A percentile compares a stretch with the other conserved stretches of the same genome.
These are phyloP conservation scores for Verticillium dahliae DNA, from an alignment of 2,329 filamentous ascomycete species.

Conservation along the genomic window DNA sequence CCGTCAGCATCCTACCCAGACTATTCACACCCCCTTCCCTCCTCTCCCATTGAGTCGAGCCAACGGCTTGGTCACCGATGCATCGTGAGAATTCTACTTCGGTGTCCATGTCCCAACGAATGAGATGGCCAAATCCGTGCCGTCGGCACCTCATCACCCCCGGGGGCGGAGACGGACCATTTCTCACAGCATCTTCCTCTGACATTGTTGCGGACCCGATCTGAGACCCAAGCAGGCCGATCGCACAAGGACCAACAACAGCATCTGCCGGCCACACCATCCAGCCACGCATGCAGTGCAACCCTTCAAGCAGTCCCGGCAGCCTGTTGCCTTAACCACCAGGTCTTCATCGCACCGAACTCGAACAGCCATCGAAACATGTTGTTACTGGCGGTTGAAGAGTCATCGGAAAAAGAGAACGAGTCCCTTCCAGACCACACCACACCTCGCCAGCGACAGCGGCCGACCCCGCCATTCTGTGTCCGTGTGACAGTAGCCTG, in stretches of 20 bases:
- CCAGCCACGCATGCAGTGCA: not conserved
- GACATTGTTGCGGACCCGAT: not conserved
- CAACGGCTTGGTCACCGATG: not conserved
- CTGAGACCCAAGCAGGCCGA: not conserved
- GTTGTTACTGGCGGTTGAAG: not conserved
- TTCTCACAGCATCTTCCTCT: not conserved
- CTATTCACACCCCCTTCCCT: too few species aligned
- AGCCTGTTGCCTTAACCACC: not conserved
- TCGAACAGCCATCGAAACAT: not conserved
- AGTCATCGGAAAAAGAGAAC: not conserved
- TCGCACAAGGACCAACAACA: not conserved
- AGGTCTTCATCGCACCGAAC: not conserved
- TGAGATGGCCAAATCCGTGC: not conserved
- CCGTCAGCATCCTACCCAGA: not conserved
- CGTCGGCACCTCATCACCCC: not conserved
- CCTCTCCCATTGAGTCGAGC: too few species aligned
- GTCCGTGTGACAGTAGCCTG: not conserved
- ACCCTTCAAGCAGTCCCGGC: not conserved
- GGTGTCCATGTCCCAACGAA: not conserved
- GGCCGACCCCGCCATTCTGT: not conserved
- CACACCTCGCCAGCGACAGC: not conserved
- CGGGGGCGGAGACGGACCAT: not conserved
- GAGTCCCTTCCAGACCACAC: not conserved
- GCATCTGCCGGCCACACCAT: not conserved
- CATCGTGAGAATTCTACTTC: not conserved